Conservation (phyloP, 2,329 filamentous ascomycete genomes). For the Neurospora crassa region DNA sequence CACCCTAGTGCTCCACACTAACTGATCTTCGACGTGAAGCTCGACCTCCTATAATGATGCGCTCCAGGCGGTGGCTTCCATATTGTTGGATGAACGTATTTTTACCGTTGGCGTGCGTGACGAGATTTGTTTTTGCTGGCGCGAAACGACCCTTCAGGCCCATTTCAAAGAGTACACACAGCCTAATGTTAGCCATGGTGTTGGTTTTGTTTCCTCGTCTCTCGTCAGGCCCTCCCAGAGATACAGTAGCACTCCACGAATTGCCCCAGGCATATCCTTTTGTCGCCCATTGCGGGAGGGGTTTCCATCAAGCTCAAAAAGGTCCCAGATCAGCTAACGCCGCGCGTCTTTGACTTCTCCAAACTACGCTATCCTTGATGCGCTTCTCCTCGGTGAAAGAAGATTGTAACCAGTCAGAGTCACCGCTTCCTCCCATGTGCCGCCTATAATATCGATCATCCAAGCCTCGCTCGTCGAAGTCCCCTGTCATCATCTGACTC, state of each 20-base stretch:
- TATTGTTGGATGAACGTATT: neutral
- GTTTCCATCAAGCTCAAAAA: slow-evolving; percentile 14
- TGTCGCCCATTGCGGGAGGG: neutral
- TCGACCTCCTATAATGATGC: neutral
- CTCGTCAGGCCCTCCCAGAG: neutral
- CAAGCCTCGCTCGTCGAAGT: slow-evolving; percentile 7
- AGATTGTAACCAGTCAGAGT: slow-evolving; percentile 21
- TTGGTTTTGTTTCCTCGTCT: neutral
- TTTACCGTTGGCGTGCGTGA: neutral
- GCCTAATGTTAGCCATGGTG: neutral
- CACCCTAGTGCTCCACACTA: neutral
- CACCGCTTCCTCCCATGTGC: slow-evolving; percentile 9
- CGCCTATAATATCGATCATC: slow-evolving; percentile 7
- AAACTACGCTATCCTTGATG: slow-evolving; percentile 7
- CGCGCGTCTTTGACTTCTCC: slow-evolving; percentile 13
- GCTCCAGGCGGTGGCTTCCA: neutral
- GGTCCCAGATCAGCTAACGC: slow-evolving; percentile 15
- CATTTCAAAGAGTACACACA: neutral
- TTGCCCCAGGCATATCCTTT: neutral
- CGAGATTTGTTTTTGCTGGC: neutral
- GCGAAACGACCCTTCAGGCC: neutral
- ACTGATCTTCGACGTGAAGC: neutral
- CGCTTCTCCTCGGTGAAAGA: slow-evolving; percentile 14
- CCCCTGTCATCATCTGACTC: slow-evolving; percentile 25
- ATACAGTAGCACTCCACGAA: neutral